Evolutionary conservation across 129 eudicot species (phyloP).

Genomic region (Helichrysum umbraculigerum): DNA sequence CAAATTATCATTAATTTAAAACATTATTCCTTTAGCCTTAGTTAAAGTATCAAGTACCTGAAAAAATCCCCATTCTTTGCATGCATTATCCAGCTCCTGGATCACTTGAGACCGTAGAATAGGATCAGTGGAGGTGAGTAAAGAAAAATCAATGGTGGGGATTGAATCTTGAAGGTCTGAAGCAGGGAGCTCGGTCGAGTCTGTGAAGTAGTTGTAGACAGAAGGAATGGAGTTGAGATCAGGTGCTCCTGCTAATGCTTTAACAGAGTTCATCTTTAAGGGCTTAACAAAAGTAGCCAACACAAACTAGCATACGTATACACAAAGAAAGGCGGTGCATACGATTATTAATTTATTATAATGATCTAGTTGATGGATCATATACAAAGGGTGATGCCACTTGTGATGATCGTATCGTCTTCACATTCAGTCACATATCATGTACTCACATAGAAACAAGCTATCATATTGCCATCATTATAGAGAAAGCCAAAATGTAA

Average conservation of each 20-base stretch:
- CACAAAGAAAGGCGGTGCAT: background rate
- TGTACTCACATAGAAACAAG: background rate
- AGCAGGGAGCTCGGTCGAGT: slow-evolving; percentile 12
- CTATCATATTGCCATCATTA: background rate
- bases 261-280: slow-evolving; percentile 29
- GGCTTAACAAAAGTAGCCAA: background rate
- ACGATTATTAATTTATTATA: background rate
- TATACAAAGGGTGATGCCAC: background rate
- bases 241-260: slow-evolving; percentile 49
- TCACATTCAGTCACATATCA: too few relatives aligned
- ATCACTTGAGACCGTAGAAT: slow-evolving; percentile 43
- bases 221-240: slow-evolving; percentile 47
- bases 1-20: background rate
- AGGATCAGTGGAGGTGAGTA: slow-evolving; percentile 34
- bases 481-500: background rate
- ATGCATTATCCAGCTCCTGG: slow-evolving; percentile 25
- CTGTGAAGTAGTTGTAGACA: slow-evolving; percentile 34
- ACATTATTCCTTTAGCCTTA: background rate
- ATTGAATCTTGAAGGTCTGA: slow-evolving; percentile 30
- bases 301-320: background rate
- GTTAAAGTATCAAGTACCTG: slow-evolving; percentile 14
- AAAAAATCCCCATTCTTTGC: slow-evolving; percentile 39
- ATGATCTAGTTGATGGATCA: background rate
- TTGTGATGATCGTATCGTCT: background rate
- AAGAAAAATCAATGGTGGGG: slow-evolving; percentile 54